Evolutionary conservation across 108 stramenopile genomes (phyloP), one percentile per base, ranked within the genome.

Genomic region (Fistulifera pelliculosa): DNA sequence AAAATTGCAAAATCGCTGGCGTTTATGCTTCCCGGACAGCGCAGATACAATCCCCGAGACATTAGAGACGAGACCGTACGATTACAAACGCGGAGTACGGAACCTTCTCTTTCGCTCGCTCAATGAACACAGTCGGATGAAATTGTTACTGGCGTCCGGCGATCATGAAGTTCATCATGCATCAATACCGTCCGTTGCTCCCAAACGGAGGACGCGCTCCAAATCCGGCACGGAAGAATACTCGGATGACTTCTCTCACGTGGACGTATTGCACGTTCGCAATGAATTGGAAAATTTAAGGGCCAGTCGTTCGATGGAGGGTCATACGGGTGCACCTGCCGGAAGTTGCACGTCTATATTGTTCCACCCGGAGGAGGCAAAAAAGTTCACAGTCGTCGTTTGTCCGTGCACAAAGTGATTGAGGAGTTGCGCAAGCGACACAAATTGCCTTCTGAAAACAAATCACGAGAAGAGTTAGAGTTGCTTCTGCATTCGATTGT

Each of bases 211-310:
- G 26, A 55, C 39, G 18, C 54, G 40, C 40, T 40, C 59, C 12
- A 35, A 39, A 43, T 53, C 56, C 56, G 17, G 27, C 44, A 47
- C 61, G 28, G 61, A 64, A 19, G 52, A 64, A 15, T 71, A 69
- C 60, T 73, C 71, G 38, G 70, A 76, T 13, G 54, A 31, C 13
- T 81, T 60, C 54, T 59, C 54, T 18, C 64, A 74, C 27, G 48
- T 69, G 1, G 45, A 68, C 38, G 75, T 81, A 11, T 74, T 78
- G 55, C 83, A 85, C 26, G 59, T 81, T 19, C 81, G 81, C 41
- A 84, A 83, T 51, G 83, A 87, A 24, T 61, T 91, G 45, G 89
- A 91, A 61, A 31, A 80, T n/a, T 22, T 87, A 2, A 85, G 89
- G 1, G 70, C 75, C 62, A 61, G 72, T 25, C 66, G 89, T 2